A percentile compares a stretch with the other conserved stretches of the same genome.
Evolutionary conservation across 2,329 filamentous ascomycete species (phyloP).

Genomic region (Waltergamsia citrina): DNA sequence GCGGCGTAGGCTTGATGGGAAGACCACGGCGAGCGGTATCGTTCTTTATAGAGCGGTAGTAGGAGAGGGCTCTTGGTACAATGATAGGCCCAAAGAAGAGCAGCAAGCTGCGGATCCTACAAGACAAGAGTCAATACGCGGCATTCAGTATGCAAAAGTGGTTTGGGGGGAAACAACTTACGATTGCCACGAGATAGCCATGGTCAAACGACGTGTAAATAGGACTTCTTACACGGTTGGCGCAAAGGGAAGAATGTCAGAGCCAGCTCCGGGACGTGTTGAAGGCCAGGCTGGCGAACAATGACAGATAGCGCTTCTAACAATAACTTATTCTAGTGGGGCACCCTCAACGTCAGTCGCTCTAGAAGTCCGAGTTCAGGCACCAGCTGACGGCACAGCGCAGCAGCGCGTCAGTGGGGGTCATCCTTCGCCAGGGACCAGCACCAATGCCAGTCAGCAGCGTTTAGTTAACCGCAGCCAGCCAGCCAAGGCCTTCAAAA

Average conservation of each 20-base stretch:
- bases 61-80: constrained; percentile 54
- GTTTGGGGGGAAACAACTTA: constrained; percentile 4
- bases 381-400: no score
- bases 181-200: constrained; percentile 7
- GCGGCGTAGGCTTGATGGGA: constrained; percentile 45
- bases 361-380: no score
- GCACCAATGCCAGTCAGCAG: background rate
- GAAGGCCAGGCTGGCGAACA: no score
- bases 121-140: constrained; percentile 8
- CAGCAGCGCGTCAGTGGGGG: no score
- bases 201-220: background rate
- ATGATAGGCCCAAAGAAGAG: constrained; percentile 63
- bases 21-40: constrained; percentile 32
- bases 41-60: constrained; percentile 48
- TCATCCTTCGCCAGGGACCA: no score
- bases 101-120: constrained; percentile 43
- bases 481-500: background rate
- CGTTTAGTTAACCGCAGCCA: background rate
- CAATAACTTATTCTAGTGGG: no score
- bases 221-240: no score
- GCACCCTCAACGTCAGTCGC: no score
- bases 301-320: no score
- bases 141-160: background rate
- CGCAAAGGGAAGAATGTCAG: no score
- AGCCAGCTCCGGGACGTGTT: no score